Conservation (phyloP, 1,139 yeast genomes). For the Pichia sp. region DNA sequence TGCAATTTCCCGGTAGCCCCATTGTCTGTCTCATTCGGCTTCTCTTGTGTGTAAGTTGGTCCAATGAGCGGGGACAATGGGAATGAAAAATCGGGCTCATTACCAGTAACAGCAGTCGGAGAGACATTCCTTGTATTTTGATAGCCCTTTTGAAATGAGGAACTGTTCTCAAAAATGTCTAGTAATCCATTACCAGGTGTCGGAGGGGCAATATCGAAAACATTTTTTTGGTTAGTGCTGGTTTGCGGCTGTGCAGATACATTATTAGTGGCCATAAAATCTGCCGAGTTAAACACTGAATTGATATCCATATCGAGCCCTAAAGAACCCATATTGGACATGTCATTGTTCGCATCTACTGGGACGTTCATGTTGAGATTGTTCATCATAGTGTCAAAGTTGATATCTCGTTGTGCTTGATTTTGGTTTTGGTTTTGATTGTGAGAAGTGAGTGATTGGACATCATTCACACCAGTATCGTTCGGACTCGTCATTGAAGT, state of each 20-base stretch:
- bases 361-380: too few species aligned
- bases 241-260: neutral
- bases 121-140: neutral
- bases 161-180: constrained; percentile 29
- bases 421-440: too few species aligned
- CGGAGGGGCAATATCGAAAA: constrained; percentile 28
- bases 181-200: constrained; percentile 34
- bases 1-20: constrained; percentile 1
- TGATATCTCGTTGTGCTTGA: too few species aligned
- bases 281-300: too few species aligned
- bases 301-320: too few species aligned
- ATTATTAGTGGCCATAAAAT: too few species aligned
- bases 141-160: constrained; percentile 1
- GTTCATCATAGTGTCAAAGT: too few species aligned
- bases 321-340: too few species aligned
- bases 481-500: constrained; percentile 3
- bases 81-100: constrained; percentile 31
- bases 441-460: too few species aligned
- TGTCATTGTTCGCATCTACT: constrained; percentile 7
- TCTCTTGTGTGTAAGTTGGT: constrained; percentile 24
- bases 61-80: constrained; percentile 51
- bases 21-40: neutral
- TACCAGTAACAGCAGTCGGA: neutral
- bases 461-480: too few species aligned
- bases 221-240: constrained; percentile 1